phyloP scores from a whole-genome alignment of 208 protist genomes.

The Porcisia deanei region DNA sequence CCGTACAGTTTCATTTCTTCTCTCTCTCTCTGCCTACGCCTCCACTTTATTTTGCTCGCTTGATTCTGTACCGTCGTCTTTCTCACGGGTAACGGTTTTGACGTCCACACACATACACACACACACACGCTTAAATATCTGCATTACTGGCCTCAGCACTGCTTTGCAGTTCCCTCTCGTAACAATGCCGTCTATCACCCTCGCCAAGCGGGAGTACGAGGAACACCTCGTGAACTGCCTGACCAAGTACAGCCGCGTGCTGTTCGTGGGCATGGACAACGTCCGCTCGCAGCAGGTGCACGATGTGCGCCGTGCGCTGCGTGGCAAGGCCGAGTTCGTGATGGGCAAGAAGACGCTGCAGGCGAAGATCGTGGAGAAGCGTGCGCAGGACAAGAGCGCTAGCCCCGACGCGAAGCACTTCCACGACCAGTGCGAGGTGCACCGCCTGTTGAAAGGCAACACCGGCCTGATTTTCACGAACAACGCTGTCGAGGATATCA shows the following conservation, averaged over 20 bases:
- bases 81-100: background rate
- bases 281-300: constrained; percentile 98
- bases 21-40: background rate
- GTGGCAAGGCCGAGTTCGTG: constrained; percentile 95
- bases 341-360: constrained; percentile 99
- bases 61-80: background rate
- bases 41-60: background rate
- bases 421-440: constrained; percentile 52
- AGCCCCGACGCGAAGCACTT: constrained; percentile 58
- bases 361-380: constrained; percentile 92
- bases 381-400: constrained; percentile 51
- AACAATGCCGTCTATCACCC: constrained; percentile 61
- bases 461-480: constrained; percentile 99
- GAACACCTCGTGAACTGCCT: constrained; percentile 92
- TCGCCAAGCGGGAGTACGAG: constrained; percentile 89
- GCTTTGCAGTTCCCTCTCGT: constrained; percentile 19
- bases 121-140: background rate
- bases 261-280: constrained; percentile 97
- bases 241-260: constrained; percentile 93
- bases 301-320: constrained; percentile 94
- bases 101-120: background rate
- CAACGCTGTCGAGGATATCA: constrained; percentile 91
- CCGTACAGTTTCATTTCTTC: background rate
- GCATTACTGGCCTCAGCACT: background rate
- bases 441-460: constrained; percentile 93